These are phyloP conservation scores for Exophiala viscosa DNA, from an alignment of 2,329 filamentous ascomycete genomes.

Conservation along the genomic window DNA sequence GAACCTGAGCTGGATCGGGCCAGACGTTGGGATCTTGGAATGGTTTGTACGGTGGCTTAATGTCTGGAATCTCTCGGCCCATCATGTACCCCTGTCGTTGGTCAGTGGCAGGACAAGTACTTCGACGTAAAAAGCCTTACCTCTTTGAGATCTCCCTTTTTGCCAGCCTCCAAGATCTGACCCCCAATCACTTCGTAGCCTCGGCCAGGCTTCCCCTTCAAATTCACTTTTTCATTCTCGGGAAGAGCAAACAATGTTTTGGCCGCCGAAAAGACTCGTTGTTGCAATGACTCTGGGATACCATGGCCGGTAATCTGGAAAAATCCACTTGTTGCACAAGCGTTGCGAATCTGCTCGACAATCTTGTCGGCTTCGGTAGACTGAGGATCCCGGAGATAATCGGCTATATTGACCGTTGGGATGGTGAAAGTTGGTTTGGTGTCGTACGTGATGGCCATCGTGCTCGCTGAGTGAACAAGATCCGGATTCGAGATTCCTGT, in stretches of 20 bases:
- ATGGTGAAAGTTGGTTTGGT: conserved; percentile 1
- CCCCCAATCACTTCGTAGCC: conserved; percentile 32
- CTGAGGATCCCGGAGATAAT: not conserved
- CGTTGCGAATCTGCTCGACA: conserved; percentile 39
- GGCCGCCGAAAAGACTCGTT: conserved; percentile 40
- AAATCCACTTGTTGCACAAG: conserved; percentile 50
- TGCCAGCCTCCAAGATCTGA: conserved; percentile 29
- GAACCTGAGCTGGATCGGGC: conserved; percentile 7
- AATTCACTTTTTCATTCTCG: conserved; percentile 23
- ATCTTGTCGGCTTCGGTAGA: conserved; percentile 19
- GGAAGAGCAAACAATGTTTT: conserved; percentile 49
- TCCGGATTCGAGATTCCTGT: not conserved
- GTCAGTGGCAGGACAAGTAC: not conserved
- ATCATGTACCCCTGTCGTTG: conserved; percentile 28
- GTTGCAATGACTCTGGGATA: conserved; percentile 41
- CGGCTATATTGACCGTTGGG: not conserved
- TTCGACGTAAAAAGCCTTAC: conserved; percentile 15
- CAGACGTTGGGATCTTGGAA: conserved; percentile 23
- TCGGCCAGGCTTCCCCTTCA: conserved; percentile 17
- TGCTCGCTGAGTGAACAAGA: no score
- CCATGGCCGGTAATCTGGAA: conserved; percentile 52
- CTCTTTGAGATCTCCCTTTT: conserved; percentile 32
- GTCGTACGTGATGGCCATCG: conserved; percentile 2
- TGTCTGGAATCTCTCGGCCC: conserved; percentile 24
- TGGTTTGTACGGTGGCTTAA: conserved; percentile 20